Conservation (phyloP, 192 early-diverging fungal species). For the Umbelopsis sp. region DNA sequence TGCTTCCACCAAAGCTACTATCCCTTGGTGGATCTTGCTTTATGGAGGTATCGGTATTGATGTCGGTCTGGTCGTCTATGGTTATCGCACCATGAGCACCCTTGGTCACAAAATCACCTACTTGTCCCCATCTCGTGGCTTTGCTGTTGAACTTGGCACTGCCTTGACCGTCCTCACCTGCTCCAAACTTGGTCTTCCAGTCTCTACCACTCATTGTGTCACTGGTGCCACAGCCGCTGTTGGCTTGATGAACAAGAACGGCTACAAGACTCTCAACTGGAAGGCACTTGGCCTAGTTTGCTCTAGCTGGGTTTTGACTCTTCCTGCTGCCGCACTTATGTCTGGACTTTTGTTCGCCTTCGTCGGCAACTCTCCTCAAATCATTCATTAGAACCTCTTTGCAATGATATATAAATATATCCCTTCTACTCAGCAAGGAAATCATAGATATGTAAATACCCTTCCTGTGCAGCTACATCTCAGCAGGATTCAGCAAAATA, state of each 20-base stretch:
- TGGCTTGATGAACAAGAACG: conserved; percentile 72
- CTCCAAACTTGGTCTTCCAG: conserved; percentile 76
- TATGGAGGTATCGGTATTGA: conserved; percentile 78
- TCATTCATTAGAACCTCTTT: not conserved
- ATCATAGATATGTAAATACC: not conserved
- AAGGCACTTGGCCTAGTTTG: conserved; percentile 64
- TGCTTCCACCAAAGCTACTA: conserved; percentile 52
- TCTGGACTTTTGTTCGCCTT: conserved; percentile 73
- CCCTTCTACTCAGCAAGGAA: not conserved
- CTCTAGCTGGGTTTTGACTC: conserved; percentile 76
- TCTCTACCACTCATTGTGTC: conserved; percentile 86
- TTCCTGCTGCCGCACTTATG: conserved; percentile 68
- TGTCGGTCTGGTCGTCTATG: conserved; percentile 73
- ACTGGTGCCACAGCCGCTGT: conserved; percentile 76
- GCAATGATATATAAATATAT: not conserved
- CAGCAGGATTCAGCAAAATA: too few species aligned
- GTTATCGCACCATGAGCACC: conserved; percentile 76
- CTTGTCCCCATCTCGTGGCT: conserved; percentile 79
- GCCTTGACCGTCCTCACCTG: conserved; percentile 80
- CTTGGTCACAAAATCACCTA: conserved; percentile 87
- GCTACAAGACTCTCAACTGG: conserved; percentile 75
- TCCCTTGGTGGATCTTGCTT: conserved; percentile 78
- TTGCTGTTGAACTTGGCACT: conserved; percentile 77
- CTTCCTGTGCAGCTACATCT: too few species aligned
- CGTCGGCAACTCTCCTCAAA: conserved; percentile 52